Base-by-base conservation (phyloP, 1,284 basidiomycete species). In the Gymnopus androsaceus region DNA sequence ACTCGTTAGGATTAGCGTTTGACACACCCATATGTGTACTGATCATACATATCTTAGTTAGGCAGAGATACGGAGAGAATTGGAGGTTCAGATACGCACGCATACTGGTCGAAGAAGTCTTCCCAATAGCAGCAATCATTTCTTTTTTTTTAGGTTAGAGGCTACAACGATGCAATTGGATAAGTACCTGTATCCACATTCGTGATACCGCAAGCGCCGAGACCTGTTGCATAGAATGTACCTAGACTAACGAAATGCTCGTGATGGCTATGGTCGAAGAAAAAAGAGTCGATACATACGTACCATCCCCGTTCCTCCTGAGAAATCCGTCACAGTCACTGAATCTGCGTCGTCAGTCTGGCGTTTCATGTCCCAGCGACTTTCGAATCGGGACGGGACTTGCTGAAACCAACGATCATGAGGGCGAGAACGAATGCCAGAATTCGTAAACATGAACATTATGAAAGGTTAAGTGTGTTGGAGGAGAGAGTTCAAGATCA, bases 171-270 rank as follows among this genome's bases (percentile, higher is more conserved):
- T n/a, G n/a, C n/a, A n/a, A n/a, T n/a, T n/a, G n/a, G n/a, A n/a
- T n/a, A n/a, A 47, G 67, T 62, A 17, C 74, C 66, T n/a, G n/a
- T n/a, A n/a, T n/a, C n/a, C n/a, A n/a, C n/a, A n/a, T n/a, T n/a
- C n/a, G n/a, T n/a, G n/a, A n/a, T n/a, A n/a, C n/a, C n/a, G n/a
- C 74, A 76, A 2, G 74, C 72, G 40, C 72, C 73, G 19, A 75
- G 63, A 8, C 73, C 74, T 9, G 69, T 36, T 6, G 50, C 44
- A 28, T 53, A 59, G 44, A 49, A 59, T 38, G 57, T 59, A 23
- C 34, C 57, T 59, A 17, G 4, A 45, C n/a, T n/a, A 12, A 31
- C 3, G 12, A 17, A 14, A 31, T 23, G 25, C 15, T 19, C 28
- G 21, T 12, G 55, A 7, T 46, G 63, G 69, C n/a, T n/a, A n/a